Evolutionary conservation across 1,139 yeast genomes (phyloP).

Genomic region (Yamadazyma oceani): DNA sequence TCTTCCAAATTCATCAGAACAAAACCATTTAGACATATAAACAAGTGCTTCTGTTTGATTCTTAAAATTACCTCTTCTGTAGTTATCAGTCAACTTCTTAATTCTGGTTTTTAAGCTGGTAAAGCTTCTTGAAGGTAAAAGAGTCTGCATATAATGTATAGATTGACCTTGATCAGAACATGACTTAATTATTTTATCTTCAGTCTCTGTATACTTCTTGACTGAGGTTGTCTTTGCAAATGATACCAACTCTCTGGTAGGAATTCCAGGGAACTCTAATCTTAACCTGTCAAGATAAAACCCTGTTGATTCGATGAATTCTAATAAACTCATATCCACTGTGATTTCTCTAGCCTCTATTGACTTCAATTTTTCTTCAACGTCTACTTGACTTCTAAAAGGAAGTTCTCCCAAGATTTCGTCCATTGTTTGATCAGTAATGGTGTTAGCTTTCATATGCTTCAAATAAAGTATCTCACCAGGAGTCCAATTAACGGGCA

Average conservation of each 20-base stretch:
- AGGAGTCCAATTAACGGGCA: constrained; percentile 13
- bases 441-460: constrained; percentile 7
- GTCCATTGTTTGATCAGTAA: constrained; percentile 3
- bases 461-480: constrained; percentile 11
- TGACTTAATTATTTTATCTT: constrained; percentile 8
- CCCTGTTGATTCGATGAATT: constrained; percentile 8
- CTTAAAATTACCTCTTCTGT: constrained; percentile 29
- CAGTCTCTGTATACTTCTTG: constrained; percentile 6
- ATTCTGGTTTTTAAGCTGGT: constrained; percentile 18
- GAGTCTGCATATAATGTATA: constrained; percentile 12
- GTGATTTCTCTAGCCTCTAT: constrained; percentile 1
- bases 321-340: constrained; percentile 12
- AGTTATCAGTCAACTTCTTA: constrained; percentile 22
- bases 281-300: constrained; percentile 11
- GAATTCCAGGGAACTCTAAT: constrained; percentile 16
- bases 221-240: neutral
- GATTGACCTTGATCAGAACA: constrained; percentile 10
- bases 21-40: constrained; percentile 41
- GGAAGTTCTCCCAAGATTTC: constrained; percentile 14
- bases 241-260: constrained; percentile 15
- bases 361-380: constrained; percentile 1
- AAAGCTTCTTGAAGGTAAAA: constrained; percentile 14
- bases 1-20: constrained; percentile 20
- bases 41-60: constrained; percentile 31
- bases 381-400: constrained; percentile 9